Percentiles rank a stretch among this genome's conserved stretches.
phyloP scores from a whole-genome alignment of 2,329 filamentous ascomycete species.

The Seiridium unicorne region DNA sequence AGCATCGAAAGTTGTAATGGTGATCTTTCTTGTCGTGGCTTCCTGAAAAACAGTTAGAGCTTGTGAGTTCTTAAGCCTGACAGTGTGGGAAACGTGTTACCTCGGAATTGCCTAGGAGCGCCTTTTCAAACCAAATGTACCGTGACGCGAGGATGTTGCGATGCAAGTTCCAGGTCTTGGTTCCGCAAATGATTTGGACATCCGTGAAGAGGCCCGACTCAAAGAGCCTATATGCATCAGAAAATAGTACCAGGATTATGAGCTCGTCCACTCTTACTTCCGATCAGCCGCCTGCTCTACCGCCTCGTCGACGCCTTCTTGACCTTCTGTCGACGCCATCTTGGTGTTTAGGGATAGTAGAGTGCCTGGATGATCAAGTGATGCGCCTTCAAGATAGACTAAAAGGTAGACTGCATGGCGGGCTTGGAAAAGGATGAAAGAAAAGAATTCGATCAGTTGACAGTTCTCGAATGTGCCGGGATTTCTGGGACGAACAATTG shows the following conservation, averaged over 20 bases:
- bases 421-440: no score
- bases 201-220: background rate
- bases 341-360: no score
- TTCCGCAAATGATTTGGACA: background rate
- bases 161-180: background rate
- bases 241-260: background rate
- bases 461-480: no score
- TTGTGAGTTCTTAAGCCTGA: no score
- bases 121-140: background rate
- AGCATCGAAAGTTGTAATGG: background rate
- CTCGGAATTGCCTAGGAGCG: background rate
- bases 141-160: background rate
- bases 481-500: no score
- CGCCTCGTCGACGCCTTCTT: no score
- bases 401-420: no score
- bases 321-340: no score
- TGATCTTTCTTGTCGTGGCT: background rate
- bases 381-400: no score
- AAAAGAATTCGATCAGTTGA: no score
- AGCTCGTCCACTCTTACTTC: background rate
- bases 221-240: background rate
- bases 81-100: background rate
- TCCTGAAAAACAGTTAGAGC: no score
- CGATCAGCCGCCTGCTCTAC: background rate
- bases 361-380: no score